Percentiles rank a stretch among this genome's conserved stretches.
Evolutionary conservation across 345 rosid species (phyloP).

Genomic region (Luvunga scandens): DNA sequence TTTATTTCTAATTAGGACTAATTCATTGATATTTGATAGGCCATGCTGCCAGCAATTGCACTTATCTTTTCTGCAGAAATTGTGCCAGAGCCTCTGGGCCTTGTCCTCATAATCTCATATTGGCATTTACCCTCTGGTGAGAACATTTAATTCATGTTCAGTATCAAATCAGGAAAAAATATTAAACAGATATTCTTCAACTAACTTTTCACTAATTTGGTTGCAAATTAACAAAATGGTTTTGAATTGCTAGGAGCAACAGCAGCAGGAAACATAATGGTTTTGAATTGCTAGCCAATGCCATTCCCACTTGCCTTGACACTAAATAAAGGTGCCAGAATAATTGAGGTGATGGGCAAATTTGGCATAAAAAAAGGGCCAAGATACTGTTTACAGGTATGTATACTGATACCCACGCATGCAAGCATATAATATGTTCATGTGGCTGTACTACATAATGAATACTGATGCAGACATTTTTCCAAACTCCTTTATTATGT

Average conservation of each 20-base stretch:
- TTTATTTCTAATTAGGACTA: background rate
- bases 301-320: slow-evolving; percentile 64
- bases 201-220: no score
- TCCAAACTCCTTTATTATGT: no score
- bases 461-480: no score
- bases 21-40: slow-evolving; percentile 29
- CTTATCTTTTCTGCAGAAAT: slow-evolving; percentile 42
- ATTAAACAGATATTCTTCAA: no score
- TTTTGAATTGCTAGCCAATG: slow-evolving; percentile 38
- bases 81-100: slow-evolving; percentile 65
- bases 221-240: no score
- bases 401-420: no score
- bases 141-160: background rate
- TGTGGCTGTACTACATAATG: no score
- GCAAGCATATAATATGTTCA: no score
- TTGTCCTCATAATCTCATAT: slow-evolving; percentile 54
- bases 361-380: slow-evolving; percentile 75
- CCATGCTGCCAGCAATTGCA: slow-evolving; percentile 53
- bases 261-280: slow-evolving; percentile 60
- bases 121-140: slow-evolving; percentile 74
- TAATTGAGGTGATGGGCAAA: slow-evolving; percentile 47
- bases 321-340: slow-evolving; percentile 49
- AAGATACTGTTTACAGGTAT: slow-evolving; percentile 89
- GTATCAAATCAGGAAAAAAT: no score
- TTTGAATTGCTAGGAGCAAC: slow-evolving; percentile 85